Base-by-base conservation (phyloP, 2,329 filamentous ascomycete species). In the Talaromyces sp. region DNA sequence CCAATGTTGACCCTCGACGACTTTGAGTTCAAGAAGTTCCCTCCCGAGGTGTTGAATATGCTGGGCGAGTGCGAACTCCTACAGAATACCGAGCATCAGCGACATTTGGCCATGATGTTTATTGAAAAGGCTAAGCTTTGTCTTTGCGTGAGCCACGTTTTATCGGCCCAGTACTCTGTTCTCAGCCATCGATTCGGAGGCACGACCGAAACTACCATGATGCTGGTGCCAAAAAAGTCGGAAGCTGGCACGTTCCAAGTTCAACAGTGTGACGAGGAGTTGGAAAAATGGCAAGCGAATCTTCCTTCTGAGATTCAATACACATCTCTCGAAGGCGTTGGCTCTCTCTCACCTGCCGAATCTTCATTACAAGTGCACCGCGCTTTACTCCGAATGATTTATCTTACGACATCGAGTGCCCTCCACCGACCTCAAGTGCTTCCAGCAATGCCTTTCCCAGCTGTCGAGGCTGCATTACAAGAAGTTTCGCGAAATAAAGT, bases 61-160 rank as follows among this genome's bases (percentile, higher is more conserved):
- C 81, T 89, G 0, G 73, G 81, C 15, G 84, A 88, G 60, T 95
- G 90, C 72, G 82, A 84, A 15, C 68, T 92, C 41, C 78, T 91
- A 39, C 84, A 87, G 61, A 88, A 94, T 67, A 75, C 84, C 9
- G 80, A 80, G 17, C 86, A 89, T 77, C 91, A 96, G 74, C 81
- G 83, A 61, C 83, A 94, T 67, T 77, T 97, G 53, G 92, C 92
- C 5, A 80, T 86, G 62, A 89, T 97, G 86, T 97, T 92, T 72
- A 90, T 97, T 62, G 86, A 92, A 64, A 96, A 96, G 73, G 89
- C 91, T 3, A 91, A 92, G 73, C 83, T 97, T 7, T 96, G 91
- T 72, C 81, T 95, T 17, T 90, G 89, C 72, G 91, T 97, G 71
- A 93, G 89, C 70, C 86, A 91, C 69, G 92, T 97, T 70, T 81